phyloP scores from a whole-genome alignment of 768 basidiomycete genomes.

The Strobilomyces dryophilus region DNA sequence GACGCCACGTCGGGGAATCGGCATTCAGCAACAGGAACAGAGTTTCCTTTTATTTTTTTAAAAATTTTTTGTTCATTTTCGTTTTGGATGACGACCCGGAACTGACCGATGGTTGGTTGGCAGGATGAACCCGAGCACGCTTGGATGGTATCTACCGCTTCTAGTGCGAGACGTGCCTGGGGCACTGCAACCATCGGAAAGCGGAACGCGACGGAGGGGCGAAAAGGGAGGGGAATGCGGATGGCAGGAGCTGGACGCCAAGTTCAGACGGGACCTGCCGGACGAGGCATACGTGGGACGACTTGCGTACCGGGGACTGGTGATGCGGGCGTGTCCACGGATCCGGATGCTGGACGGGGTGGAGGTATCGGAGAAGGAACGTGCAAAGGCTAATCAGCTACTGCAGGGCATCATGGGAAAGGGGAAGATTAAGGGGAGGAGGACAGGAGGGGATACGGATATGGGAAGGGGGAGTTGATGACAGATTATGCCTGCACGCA shows the following conservation, averaged over 20 bases:
- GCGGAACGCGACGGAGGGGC: slow-evolving; percentile 24
- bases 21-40: not conserved
- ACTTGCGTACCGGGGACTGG: slow-evolving; percentile 82
- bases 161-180: slow-evolving; percentile 67
- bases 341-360: slow-evolving; percentile 85
- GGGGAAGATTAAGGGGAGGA: slow-evolving; percentile 33
- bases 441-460: slow-evolving; percentile 13
- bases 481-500: slow-evolving; percentile 31
- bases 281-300: slow-evolving; percentile 85
- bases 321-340: slow-evolving; percentile 70
- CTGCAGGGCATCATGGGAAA: slow-evolving; percentile 51
- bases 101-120: slow-evolving; percentile 20
- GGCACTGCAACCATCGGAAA: slow-evolving; percentile 59
- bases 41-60: not conserved
- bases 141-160: slow-evolving; percentile 93
- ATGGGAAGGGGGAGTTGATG: slow-evolving; percentile 9
- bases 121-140: slow-evolving; percentile 95
- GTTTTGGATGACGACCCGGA: slow-evolving; percentile 19
- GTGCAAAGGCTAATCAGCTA: slow-evolving; percentile 72
- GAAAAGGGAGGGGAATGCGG: slow-evolving; percentile 29
- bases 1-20: slow-evolving; percentile 10
- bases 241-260: slow-evolving; percentile 79
- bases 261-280: slow-evolving; percentile 87
- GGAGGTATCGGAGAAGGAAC: slow-evolving; percentile 76
- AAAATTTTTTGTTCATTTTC: not conserved